Evolutionary conservation across 148 eudicot species (phyloP), one percentile per base, ranked within the genome.

Genomic region (Amaranthus hypochondriacus): DNA sequence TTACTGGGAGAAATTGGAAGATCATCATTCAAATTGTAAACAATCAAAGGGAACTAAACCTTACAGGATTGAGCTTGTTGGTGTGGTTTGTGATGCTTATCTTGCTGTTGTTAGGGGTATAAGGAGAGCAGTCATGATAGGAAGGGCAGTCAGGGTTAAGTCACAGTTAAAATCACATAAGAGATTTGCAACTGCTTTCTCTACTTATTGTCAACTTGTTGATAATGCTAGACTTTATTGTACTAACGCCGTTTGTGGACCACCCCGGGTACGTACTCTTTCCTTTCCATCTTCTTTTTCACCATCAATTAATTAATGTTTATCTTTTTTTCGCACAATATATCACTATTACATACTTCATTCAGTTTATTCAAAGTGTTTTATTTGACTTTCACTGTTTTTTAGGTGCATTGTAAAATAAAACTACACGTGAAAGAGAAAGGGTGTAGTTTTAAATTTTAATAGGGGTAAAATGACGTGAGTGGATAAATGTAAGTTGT

Each of bases 61-160:
- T 6, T 94, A 94, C 50, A 81, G 96, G 60, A 89, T 94, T 58
- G 98, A 94, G 73, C 75, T 94, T 54, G 98, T 89, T 67, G 98
- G 98, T 72, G 98, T 94, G 65, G 89, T 91, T 75, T 94, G 97
- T 73, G 98, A 94, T 71, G 86, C 97, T 61, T 91, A 82, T 83
- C 76, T 91, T 49, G 97, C 98, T 61, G 96, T 94, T 58, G 90
- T 87, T 7, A 83, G 98, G 81, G 98, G 96, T 52, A 94, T 94
- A 69, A 92, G 98, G 89, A 87, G 98, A 80, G 97, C 98, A 12
- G 80, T 94, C 75, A 76, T 83, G 72, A 79, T 81, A 5, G 82
- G 87, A 62, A 89, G 98, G 76, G 98, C 98, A 48, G 98, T 94
- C 56, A 81, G 98, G 71, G 98, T 94, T 72, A 88, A 88, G 58